phyloP scores from a whole-genome alignment of 2,329 filamentous ascomycete species.

The Phaeoacremonium minimum region DNA sequence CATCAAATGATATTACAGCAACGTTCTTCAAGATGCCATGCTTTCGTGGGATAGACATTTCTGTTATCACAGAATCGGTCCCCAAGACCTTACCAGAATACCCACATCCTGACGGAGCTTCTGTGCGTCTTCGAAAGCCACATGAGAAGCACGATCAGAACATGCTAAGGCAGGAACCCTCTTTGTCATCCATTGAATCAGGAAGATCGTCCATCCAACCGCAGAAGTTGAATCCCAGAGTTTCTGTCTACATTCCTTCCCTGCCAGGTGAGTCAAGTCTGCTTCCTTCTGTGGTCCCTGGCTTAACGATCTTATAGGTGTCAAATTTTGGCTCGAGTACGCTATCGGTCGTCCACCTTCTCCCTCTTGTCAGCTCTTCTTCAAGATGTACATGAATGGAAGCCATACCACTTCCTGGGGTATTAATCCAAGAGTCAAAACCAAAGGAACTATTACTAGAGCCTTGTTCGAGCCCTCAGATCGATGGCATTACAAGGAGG shows the following conservation, averaged over 20 bases:
- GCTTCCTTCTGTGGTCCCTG: neutral
- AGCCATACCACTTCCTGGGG: slow-evolving; percentile 49
- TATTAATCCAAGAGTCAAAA: slow-evolving; percentile 29
- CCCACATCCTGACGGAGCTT: slow-evolving; percentile 48
- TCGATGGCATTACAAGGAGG: slow-evolving; percentile 32
- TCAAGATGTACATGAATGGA: slow-evolving; percentile 53
- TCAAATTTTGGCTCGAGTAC: slow-evolving; percentile 46
- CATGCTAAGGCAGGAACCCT: no score
- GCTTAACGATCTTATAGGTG: neutral
- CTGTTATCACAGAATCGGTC: slow-evolving; percentile 30
- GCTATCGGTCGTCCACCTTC: slow-evolving; percentile 27
- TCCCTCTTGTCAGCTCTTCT: slow-evolving; percentile 40
- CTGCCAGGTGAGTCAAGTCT: slow-evolving; percentile 44
- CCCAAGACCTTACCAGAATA: slow-evolving; percentile 44
- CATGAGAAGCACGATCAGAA: slow-evolving; percentile 4
- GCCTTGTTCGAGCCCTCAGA: slow-evolving; percentile 44
- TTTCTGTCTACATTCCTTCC: slow-evolving; percentile 55
- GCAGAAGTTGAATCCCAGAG: slow-evolving; percentile 31
- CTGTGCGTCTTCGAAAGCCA: slow-evolving; percentile 26
- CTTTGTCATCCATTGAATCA: no score
- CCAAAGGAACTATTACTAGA: slow-evolving; percentile 34
- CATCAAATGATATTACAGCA: no score
- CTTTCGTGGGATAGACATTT: slow-evolving; percentile 43
- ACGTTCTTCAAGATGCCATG: slow-evolving; percentile 40
- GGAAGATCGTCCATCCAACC: no score